A percentile compares a stretch with the other conserved stretches of the same genome.
Conservation (phyloP, 805 yeast species). For the Vanderwaltozyma tropicalis region DNA sequence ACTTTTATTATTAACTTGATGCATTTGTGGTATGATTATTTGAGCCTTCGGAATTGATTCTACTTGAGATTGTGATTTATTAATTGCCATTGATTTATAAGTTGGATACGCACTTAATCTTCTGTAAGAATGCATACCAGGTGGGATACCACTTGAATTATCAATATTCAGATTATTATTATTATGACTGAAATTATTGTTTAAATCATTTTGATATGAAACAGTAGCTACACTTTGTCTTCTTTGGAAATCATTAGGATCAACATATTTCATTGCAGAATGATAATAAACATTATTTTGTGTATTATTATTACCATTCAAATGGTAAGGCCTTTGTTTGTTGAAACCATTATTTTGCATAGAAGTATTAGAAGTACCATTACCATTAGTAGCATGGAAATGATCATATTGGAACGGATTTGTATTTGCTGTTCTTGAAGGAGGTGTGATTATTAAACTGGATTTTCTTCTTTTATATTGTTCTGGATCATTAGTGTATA, state of each 20-base stretch:
- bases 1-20: constrained; percentile 31
- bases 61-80: constrained; percentile 7
- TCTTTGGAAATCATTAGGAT: constrained; percentile 25
- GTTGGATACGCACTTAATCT: constrained; percentile 23
- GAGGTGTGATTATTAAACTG: constrained; percentile 30
- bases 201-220: constrained; percentile 1
- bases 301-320: background rate
- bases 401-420: constrained; percentile 25
- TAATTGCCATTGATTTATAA: constrained; percentile 4
- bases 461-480: constrained; percentile 27
- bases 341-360: background rate
- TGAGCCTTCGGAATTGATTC: background rate
- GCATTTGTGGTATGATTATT: constrained; percentile 38
- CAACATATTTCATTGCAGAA: constrained; percentile 3
- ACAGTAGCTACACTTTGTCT: constrained; percentile 31
- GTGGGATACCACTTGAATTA: constrained; percentile 3
- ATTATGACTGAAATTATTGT: background rate
- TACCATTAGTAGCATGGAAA: background rate
- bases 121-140: constrained; percentile 9
- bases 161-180: background rate
- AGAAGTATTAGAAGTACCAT: background rate
- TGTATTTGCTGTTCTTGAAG: constrained; percentile 37
- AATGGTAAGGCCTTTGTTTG: background rate
- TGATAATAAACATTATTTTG: background rate
- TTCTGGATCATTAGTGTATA: background rate